These are phyloP conservation scores for Mangifera indica DNA, from an alignment of 345 rosid species.

Conservation along the genomic window DNA sequence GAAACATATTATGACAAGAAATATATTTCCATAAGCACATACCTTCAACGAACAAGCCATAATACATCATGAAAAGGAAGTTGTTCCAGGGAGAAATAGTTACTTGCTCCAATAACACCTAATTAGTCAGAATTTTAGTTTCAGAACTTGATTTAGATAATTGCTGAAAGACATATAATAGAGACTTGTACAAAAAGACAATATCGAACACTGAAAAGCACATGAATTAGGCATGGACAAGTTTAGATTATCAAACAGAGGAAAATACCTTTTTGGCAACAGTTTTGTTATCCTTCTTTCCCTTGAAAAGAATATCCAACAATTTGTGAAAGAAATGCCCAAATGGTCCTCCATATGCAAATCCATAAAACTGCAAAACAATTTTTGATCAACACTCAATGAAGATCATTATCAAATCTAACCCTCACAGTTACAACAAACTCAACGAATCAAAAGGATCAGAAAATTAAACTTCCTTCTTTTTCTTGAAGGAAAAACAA, in stretches of 20 bases:
- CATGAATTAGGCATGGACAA: background rate
- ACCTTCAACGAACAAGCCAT: slow-evolving; percentile 92
- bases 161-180: background rate
- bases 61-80: slow-evolving; percentile 78
- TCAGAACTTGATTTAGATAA: background rate
- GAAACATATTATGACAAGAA: background rate
- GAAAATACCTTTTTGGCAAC: slow-evolving; percentile 72
- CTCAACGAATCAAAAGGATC: background rate
- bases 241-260: background rate
- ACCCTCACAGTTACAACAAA: background rate
- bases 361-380: slow-evolving; percentile 70
- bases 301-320: slow-evolving; percentile 75
- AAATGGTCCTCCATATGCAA: slow-evolving; percentile 85
- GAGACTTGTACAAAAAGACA: background rate
- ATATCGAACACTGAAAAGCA: background rate
- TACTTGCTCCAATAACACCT: slow-evolving; percentile 88
- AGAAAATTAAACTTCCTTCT: background rate
- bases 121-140: slow-evolving; percentile 8
- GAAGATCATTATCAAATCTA: background rate
- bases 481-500: slow-evolving; percentile 20
- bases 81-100: slow-evolving; percentile 91
- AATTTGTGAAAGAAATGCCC: slow-evolving; percentile 85
- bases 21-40: slow-evolving; percentile 9
- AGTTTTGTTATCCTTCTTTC: slow-evolving; percentile 68
- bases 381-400: background rate